Evolutionary conservation across 768 basidiomycete genomes (phyloP).

Genomic region (Saitozyma sp.): DNA sequence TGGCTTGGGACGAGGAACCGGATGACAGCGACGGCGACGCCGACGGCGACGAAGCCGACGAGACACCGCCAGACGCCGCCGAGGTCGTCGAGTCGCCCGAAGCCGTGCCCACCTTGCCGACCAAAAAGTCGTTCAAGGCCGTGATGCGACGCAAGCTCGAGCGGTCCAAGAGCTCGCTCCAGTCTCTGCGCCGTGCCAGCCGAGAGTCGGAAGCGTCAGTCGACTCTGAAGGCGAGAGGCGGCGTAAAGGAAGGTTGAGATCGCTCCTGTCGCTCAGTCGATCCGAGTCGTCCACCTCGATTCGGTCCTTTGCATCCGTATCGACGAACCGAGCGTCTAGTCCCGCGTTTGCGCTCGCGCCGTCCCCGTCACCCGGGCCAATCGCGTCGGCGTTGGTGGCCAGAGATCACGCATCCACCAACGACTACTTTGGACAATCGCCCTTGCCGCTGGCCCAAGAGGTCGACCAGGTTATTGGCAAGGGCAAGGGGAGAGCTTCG

Average conservation of each 20-base stretch:
- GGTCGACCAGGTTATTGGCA: no score
- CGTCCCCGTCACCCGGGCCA: not conserved
- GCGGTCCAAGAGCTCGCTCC: conserved; percentile 19
- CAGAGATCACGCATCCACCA: not conserved
- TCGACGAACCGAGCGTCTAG: not conserved
- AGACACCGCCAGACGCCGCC: not conserved
- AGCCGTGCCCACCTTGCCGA: not conserved
- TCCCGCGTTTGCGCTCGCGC: not conserved
- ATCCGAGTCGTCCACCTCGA: no score
- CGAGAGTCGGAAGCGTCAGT: not conserved
- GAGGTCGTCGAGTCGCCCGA: not conserved
- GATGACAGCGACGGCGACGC: not conserved
- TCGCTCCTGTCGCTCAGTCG: not conserved
- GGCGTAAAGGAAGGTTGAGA: not conserved
- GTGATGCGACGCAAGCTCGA: conserved; percentile 19
- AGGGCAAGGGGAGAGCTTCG: no score
- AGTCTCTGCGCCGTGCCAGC: conserved; percentile 1
- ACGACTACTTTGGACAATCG: not conserved
- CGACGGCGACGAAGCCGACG: not conserved
- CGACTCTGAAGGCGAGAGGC: not conserved
- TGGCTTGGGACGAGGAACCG: not conserved
- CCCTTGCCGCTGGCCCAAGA: no score
- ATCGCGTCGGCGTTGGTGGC: not conserved
- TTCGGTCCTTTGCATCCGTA: not conserved
- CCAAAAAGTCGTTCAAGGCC: conserved; percentile 3